These are phyloP conservation scores for Boletus sp. DNA, from an alignment of 1,284 basidiomycete species.

Conservation along the genomic window DNA sequence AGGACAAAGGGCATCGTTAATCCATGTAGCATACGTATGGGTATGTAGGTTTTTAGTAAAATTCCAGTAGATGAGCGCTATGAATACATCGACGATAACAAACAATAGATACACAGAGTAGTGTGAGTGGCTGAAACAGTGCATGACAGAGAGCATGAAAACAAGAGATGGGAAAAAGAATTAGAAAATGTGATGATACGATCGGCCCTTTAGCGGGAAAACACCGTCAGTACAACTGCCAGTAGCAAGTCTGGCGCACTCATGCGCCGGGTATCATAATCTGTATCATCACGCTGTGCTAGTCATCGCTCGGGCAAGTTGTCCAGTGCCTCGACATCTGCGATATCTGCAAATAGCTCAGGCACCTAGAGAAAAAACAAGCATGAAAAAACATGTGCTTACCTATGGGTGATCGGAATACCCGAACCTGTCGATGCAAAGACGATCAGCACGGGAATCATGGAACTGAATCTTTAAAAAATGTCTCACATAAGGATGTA, in stretches of 20 bases:
- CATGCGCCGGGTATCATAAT: constrained; percentile 8
- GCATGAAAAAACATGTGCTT: neutral
- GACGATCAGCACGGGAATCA: constrained; percentile 15
- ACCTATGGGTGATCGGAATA: constrained; percentile 33
- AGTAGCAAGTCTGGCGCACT: neutral
- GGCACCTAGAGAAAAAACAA: neutral
- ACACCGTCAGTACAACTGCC: constrained; percentile 1
- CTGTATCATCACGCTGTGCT: constrained; percentile 1
- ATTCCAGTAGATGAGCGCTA: constrained; percentile 11
- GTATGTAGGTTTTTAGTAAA: neutral
- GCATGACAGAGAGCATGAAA: constrained; percentile 5
- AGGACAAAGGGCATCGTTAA: neutral
- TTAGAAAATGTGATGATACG: neutral
- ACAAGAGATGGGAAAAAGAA: neutral
- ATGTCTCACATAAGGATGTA: constrained; percentile 33
- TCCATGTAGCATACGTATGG: constrained; percentile 10
- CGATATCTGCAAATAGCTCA: constrained; percentile 22
- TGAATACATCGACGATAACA: constrained; percentile 21
- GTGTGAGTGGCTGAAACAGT: constrained; percentile 10
- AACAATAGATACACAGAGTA: constrained; percentile 19
- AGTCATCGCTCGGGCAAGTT: constrained; percentile 22
- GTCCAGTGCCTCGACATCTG: constrained; percentile 28
- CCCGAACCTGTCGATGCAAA: constrained; percentile 22
- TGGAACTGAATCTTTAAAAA: neutral
- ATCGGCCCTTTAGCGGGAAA: neutral